Evolutionary conservation across 371 early-diverging fungal genomes (phyloP).

Genomic region (Haplosporangium sp.): DNA sequence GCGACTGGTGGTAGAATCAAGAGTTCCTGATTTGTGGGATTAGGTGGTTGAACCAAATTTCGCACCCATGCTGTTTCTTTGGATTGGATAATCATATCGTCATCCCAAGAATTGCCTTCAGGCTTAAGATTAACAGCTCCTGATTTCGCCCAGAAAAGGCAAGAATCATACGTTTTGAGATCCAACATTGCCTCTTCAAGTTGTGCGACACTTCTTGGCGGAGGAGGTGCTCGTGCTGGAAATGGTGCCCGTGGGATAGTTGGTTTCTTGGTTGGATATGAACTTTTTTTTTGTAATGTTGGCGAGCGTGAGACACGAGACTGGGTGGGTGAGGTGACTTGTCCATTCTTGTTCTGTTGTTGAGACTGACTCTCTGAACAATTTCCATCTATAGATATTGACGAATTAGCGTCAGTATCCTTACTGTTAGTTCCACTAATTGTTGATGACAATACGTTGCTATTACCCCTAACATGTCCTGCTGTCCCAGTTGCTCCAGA

Average conservation of each 20-base stretch:
- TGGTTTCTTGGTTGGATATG: slow-evolving; percentile 5
- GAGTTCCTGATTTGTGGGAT: slow-evolving; percentile 39
- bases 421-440: background rate
- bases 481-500: background rate
- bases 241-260: slow-evolving; percentile 23
- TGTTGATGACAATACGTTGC: no score
- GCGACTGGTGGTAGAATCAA: slow-evolving; percentile 40
- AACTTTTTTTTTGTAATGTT: slow-evolving; percentile 1
- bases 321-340: background rate
- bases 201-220: slow-evolving; percentile 37
- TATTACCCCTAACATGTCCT: background rate
- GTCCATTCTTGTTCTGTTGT: background rate
- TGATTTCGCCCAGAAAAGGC: slow-evolving; percentile 44
- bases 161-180: slow-evolving; percentile 39
- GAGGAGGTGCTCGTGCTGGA: slow-evolving; percentile 41
- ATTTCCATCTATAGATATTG: background rate
- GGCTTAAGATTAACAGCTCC: slow-evolving; percentile 51
- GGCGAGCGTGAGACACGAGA: background rate
- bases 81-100: slow-evolving; percentile 52
- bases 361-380: background rate
- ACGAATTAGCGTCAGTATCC: background rate
- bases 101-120: slow-evolving; percentile 54
- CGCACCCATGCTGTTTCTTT: slow-evolving; percentile 54
- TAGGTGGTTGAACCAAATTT: slow-evolving; percentile 28
- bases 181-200: slow-evolving; percentile 51